Evolutionary conservation across 495 filamentous ascomycete species (phyloP).

Genomic region (Lepidopterella palustris): DNA sequence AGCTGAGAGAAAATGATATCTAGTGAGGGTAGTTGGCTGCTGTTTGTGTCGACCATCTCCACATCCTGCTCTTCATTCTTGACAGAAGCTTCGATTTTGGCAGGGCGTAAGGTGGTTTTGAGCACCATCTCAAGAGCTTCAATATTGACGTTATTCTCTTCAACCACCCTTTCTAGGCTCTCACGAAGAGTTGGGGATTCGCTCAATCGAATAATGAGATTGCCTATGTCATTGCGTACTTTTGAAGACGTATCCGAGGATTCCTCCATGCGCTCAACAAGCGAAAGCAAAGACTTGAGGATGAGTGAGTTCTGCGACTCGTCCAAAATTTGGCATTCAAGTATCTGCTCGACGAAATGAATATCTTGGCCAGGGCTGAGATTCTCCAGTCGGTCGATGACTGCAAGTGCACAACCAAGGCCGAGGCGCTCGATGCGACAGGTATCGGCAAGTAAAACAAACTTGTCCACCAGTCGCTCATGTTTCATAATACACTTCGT

Average conservation of each 20-base stretch:
- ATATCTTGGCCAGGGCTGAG: background rate
- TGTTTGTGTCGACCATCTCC: slow-evolving; percentile 20
- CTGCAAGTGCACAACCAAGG: slow-evolving; percentile 62
- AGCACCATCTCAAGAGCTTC: slow-evolving; percentile 17
- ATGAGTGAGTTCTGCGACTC: slow-evolving; percentile 54
- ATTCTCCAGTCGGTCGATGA: slow-evolving; percentile 51
- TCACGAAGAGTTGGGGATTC: slow-evolving; percentile 1
- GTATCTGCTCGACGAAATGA: slow-evolving; percentile 38
- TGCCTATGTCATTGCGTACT: slow-evolving; percentile 10
- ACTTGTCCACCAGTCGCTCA: slow-evolving; percentile 47
- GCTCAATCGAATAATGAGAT: slow-evolving; percentile 11
- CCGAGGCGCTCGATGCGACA: slow-evolving; percentile 66
- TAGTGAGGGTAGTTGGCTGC: background rate
- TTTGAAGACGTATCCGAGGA: background rate
- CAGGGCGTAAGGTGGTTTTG: background rate
- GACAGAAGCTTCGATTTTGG: background rate
- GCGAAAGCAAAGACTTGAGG: slow-evolving; percentile 35
- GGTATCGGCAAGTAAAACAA: slow-evolving; percentile 56
- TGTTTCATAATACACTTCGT: slow-evolving; percentile 59
- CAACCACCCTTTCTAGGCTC: slow-evolving; percentile 3
- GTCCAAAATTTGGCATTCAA: slow-evolving; percentile 55
- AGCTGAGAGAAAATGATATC: background rate
- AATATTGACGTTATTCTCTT: slow-evolving; percentile 1
- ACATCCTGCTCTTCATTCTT: slow-evolving; percentile 6
- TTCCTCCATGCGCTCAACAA: background rate